Evolutionary conservation across 2,329 filamentous ascomycete species (phyloP).

Genomic region (Bipolaris gigantea): DNA sequence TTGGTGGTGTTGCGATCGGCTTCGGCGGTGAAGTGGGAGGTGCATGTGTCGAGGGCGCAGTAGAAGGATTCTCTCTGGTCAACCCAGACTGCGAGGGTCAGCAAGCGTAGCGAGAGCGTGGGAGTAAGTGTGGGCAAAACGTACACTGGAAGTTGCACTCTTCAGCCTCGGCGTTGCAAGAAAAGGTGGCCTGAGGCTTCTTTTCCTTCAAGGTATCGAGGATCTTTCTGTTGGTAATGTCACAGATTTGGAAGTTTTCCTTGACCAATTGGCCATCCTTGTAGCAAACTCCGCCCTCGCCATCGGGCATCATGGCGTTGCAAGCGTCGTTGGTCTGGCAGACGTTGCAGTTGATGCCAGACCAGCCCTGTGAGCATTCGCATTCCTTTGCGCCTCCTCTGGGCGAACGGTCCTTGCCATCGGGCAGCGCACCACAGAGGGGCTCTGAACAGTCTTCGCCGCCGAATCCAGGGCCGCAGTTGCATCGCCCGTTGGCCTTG

Average conservation of each 20-base stretch:
- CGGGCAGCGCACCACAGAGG: constrained; percentile 84
- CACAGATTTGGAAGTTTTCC: constrained; percentile 96
- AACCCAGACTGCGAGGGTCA: constrained; percentile 75
- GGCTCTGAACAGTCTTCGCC: constrained; percentile 91
- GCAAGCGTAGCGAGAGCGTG: constrained; percentile 7
- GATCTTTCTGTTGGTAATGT: constrained; percentile 96
- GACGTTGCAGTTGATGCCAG: constrained; percentile 95
- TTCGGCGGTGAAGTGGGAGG: constrained; percentile 69
- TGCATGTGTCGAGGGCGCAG: constrained; percentile 82
- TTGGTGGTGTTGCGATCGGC: constrained; percentile 75
- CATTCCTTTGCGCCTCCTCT: constrained; percentile 69
- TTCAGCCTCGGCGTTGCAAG: constrained; percentile 72
- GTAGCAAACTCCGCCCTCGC: constrained; percentile 85
- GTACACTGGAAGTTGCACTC: constrained; percentile 94
- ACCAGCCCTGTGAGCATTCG: constrained; percentile 90
- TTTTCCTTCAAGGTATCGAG: constrained; percentile 80
- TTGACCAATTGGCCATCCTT: constrained; percentile 87
- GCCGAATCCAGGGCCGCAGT: constrained; percentile 88
- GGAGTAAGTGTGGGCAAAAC: constrained; percentile 31
- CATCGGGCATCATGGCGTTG: constrained; percentile 81
- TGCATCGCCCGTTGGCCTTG: constrained; percentile 86
- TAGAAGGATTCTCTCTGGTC: constrained; percentile 94
- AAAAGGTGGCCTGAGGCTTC: constrained; percentile 92
- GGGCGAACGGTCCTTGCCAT: constrained; percentile 74
- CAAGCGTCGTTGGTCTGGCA: constrained; percentile 84